phyloP scores from a whole-genome alignment of 495 filamentous ascomycete species.

The Trichoderma virens region DNA sequence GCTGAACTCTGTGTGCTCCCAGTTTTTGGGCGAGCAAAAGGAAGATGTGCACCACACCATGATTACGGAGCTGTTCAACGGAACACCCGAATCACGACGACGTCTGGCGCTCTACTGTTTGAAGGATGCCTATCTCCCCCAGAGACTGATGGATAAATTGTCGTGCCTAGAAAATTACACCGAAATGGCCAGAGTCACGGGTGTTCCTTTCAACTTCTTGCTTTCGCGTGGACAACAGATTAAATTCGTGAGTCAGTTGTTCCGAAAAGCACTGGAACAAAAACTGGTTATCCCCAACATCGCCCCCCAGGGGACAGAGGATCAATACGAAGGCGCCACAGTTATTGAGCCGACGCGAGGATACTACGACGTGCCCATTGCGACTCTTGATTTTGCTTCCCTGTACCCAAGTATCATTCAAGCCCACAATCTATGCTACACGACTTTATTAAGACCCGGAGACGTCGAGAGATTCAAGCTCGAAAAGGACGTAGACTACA shows the following conservation, averaged over 20 bases:
- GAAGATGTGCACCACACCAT: slow-evolving; percentile 98
- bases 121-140: slow-evolving; percentile 95
- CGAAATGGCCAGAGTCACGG: slow-evolving; percentile 98
- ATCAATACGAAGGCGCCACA: slow-evolving; percentile 95
- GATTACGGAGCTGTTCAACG: slow-evolving; percentile 97
- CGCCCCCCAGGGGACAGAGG: slow-evolving; percentile 52
- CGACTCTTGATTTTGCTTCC: slow-evolving; percentile 97
- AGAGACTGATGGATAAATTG: slow-evolving; percentile 92
- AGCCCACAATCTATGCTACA: slow-evolving; percentile 98
- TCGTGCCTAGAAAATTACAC: slow-evolving; percentile 98
- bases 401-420: slow-evolving; percentile 99
- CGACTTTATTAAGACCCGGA: slow-evolving; percentile 79
- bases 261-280: slow-evolving; percentile 87
- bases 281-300: slow-evolving; percentile 89
- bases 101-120: slow-evolving; percentile 92
- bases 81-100: slow-evolving; percentile 82
- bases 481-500: slow-evolving; percentile 87
- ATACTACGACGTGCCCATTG: slow-evolving; percentile 90
- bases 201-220: slow-evolving; percentile 94
- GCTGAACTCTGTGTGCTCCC: slow-evolving; percentile 91
- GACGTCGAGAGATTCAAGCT: slow-evolving; percentile 63
- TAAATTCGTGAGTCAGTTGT: slow-evolving; percentile 95
- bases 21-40: slow-evolving; percentile 96
- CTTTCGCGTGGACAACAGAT: slow-evolving; percentile 91
- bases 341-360: slow-evolving; percentile 92